Evolutionary conservation across 2,329 filamentous ascomycete species (phyloP).

Genomic region (Phyllosticta citribraziliensis): DNA sequence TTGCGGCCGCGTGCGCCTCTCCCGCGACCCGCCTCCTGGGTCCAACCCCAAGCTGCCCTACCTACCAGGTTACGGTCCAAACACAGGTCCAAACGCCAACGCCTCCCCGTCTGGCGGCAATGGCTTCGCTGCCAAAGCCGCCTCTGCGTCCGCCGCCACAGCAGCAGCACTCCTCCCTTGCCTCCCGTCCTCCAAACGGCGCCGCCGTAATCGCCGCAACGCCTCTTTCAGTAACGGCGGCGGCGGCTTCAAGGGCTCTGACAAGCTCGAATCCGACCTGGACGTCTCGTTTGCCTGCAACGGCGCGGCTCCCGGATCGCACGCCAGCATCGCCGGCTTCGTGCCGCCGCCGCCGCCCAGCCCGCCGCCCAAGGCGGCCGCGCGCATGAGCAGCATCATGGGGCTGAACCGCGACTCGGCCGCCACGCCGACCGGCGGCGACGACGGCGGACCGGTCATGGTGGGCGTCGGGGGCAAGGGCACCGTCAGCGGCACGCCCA

Average conservation of each 20-base stretch:
- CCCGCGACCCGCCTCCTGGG: not conserved
- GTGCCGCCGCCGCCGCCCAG: not conserved
- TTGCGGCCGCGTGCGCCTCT: not conserved
- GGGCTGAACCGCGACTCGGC: not conserved
- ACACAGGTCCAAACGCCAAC: not conserved
- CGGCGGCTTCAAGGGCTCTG: conserved; percentile 47
- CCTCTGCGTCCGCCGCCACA: conserved; percentile 33
- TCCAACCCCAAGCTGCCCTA: not conserved
- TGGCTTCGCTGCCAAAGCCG: conserved; percentile 17
- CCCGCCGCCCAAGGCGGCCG: not conserved
- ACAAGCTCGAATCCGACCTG: conserved; percentile 45
- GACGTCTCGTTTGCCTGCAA: conserved; percentile 36
- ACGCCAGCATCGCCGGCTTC: not conserved
- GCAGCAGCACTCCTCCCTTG: not conserved
- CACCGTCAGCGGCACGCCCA: not conserved
- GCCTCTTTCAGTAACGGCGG: conserved; percentile 20
- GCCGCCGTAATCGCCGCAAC: conserved; percentile 19
- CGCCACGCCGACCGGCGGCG: not conserved
- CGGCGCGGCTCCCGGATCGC: not conserved
- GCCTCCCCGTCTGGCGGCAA: not conserved
- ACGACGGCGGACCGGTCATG: not conserved
- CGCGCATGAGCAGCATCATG: not conserved
- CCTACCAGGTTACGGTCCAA: not conserved
- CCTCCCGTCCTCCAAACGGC: not conserved
- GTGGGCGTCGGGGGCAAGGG: not conserved